Evolutionary conservation across 495 filamentous ascomycete species (phyloP), one percentile per base, ranked within the genome.

Genomic region (Pyronema omphalodes): DNA sequence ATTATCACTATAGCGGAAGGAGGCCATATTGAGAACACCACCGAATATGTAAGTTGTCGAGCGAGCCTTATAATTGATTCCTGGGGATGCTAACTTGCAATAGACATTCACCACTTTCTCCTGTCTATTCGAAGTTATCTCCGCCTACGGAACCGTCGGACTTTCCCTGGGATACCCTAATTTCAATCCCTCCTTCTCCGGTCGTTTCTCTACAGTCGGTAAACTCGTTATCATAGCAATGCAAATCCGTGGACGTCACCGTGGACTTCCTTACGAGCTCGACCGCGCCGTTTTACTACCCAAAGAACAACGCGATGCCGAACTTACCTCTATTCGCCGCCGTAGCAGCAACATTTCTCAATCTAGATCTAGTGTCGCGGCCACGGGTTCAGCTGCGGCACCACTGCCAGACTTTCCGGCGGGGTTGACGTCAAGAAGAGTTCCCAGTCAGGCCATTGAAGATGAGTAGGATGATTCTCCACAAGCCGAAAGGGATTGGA

Each of bases 141-240:
- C 67, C 34, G 74, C 73, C 3, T 76, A 76, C 17, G 91, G 91
- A 55, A 98, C 89, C 3, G 91, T 98, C 37, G 91, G 91, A 36
- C 73, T 98, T 49, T 84, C 79, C 41, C 73, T 98, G 2, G 91
- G 91, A 6, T 93, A 88, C 50, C 74, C 83, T 0, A 69, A 65
- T 7, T 72, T 76, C 62, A 83, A 94, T 57, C 74, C 84, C 6
- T 85, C 83, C 0, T 88, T 98, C 59, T 84, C 76, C 15, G 79
- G 74, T 3, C 76, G 93, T 58, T 94, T 98, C 63, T 74, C 71
- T 6, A 73, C 80, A 3, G 64, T 94, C 8, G 83, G 82, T n/a
- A 95, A 94, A 60, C 76, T 98, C 29, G 81, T 95, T 40, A 82
- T 98, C 56, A 83, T 94, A 41, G 84, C 86, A 29, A 93, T 94